Base-by-base conservation (phyloP, 768 basidiomycete species). In the Mycena haematopus region DNA sequence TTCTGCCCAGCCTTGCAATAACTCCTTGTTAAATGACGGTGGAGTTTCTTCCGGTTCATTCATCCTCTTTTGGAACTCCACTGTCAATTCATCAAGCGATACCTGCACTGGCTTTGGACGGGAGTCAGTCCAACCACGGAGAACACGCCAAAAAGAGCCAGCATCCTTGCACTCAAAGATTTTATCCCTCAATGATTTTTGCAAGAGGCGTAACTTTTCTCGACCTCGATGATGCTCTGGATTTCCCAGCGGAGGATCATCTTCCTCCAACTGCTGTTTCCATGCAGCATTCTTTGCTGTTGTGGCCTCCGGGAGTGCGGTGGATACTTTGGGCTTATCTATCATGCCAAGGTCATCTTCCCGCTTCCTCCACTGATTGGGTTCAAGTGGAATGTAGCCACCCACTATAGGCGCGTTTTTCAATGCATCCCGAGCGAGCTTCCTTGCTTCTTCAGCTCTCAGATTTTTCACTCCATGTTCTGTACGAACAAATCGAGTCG, bases 91-190 rank as follows among this genome's bases (percentile, higher is more conserved):
- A 4, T 57, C 46, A 0, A 50, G 46, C 3, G 33, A 49, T 7
- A 57, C 45, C 17, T 49, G 54, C 1, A 45, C 21, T 0, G 60
- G 60, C 21, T 55, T 61, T 19, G 52, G 60, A 1, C 52, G 46
- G 2, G 60, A 52, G 33, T 61, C 38, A 0, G 52, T 61, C 60
- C 60, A 61, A 5, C 60, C 52, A 15, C 60, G 52, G 1, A 61
- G 52, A 8, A 55, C 53, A 5, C 47, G 52, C 60, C 60, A 61
- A 24, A 55, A 61, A 14, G 59, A 25, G 0, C 52, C 52, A 0
- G 42, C 42, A 53, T 60, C 58, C 24, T 60, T 60, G n/a, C 52
- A 53, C 45, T 44, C 24, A 52, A 45, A n/a, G 27, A 21, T 40
- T 33, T 42, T 50, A 31, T 40, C 9, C 25, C 33, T n/a, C 47